Conservation (phyloP, 345 rosid species). For the Eucalyptus grandis region DNA sequence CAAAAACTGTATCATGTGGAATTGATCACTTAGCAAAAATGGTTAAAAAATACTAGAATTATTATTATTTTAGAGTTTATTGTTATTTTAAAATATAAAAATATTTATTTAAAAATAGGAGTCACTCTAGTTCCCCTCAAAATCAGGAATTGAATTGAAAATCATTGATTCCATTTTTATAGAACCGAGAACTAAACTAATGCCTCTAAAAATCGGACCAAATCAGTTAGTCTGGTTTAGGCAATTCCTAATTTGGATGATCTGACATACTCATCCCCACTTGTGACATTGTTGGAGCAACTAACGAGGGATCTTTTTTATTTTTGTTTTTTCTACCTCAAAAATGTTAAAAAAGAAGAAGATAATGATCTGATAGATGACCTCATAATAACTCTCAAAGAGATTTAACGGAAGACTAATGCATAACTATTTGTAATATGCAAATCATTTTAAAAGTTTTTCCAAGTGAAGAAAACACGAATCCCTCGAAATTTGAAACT, state of each 20-base stretch:
- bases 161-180: fast-evolving
- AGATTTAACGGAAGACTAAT: too few species aligned
- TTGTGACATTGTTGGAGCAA: background rate
- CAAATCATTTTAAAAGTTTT: background rate
- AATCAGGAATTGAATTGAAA: fast-evolving
- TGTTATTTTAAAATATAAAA: too few species aligned
- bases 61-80: too few species aligned
- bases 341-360: background rate
- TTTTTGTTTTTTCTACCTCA: background rate
- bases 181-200: fast-evolving
- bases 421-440: background rate
- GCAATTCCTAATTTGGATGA: too few species aligned
- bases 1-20: fast-evolving
- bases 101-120: too few species aligned
- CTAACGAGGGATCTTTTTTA: background rate
- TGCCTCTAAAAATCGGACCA: fast-evolving
- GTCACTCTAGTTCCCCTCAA: fast-evolving
- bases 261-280: too few species aligned
- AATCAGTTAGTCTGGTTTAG: fast-evolving
- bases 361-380: fast-evolving
- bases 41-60: too few species aligned
- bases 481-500: background rate
- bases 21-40: too few species aligned
- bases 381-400: too few species aligned
- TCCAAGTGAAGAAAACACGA: background rate